Conservation (phyloP, 2,329 filamentous ascomycete species). For the Exserohilum rostratum region DNA sequence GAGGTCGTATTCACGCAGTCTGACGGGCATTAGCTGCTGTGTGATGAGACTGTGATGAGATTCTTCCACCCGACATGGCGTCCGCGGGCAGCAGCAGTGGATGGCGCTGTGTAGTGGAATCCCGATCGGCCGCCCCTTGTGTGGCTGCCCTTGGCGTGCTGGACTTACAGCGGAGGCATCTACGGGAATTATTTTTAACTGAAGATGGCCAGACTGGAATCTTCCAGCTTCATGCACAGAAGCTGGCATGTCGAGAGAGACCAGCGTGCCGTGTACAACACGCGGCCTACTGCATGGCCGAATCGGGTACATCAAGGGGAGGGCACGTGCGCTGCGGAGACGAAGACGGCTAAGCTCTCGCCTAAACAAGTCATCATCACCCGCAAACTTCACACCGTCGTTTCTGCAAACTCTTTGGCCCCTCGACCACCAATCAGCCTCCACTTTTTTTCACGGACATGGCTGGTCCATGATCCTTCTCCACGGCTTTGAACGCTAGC, state of each 20-base stretch:
- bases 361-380: neutral
- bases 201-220: neutral
- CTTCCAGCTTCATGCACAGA: neutral
- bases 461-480: neutral
- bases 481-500: neutral
- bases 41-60: neutral
- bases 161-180: neutral
- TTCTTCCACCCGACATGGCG: neutral
- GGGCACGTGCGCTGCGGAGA: neutral
- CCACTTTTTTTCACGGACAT: neutral
- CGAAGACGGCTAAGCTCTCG: neutral
- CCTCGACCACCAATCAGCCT: neutral
- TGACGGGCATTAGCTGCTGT: neutral
- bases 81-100: neutral
- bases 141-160: neutral
- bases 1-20: neutral
- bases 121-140: neutral
- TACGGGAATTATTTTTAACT: neutral
- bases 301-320: neutral
- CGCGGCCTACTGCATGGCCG: neutral
- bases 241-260: neutral
- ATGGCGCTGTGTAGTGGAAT: neutral
- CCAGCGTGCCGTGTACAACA: neutral
- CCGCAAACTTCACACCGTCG: slow-evolving; percentile 4
- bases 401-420: neutral